Evolutionary conservation across 805 yeast genomes (phyloP).

Genomic region (Wickerhamia fluorescens): DNA sequence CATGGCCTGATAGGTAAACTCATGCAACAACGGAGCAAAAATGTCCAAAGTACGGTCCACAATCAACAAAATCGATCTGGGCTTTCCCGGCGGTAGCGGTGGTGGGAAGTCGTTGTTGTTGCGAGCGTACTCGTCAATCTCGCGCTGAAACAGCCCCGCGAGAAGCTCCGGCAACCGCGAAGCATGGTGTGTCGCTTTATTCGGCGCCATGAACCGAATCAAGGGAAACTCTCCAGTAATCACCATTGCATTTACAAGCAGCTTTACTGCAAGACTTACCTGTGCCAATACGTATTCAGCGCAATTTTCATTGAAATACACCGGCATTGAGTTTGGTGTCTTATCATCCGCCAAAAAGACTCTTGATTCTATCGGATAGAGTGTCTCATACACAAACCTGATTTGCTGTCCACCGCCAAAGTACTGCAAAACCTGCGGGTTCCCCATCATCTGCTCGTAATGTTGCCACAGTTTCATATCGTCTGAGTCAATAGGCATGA

Average conservation of each 20-base stretch:
- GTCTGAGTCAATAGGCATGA: constrained; percentile 42
- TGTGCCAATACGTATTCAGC: constrained; percentile 53
- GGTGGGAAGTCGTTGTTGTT: constrained; percentile 55
- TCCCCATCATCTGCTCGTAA: constrained; percentile 20
- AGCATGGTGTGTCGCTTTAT: constrained; percentile 45
- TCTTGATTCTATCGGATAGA: constrained; percentile 60
- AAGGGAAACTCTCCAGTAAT: constrained; percentile 85
- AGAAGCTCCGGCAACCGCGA: constrained; percentile 58
- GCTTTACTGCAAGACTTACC: constrained; percentile 50
- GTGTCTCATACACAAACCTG: constrained; percentile 29
- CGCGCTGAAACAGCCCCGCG: constrained; percentile 64
- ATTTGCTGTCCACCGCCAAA: constrained; percentile 25
- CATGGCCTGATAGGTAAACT: constrained; percentile 88
- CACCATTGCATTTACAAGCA: constrained; percentile 67
- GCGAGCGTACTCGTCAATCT: constrained; percentile 71
- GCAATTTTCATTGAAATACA: constrained; percentile 63
- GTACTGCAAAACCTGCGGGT: constrained; percentile 23
- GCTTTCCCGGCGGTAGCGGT: constrained; percentile 40
- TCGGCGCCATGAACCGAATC: constrained; percentile 61
- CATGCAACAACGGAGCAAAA: constrained; percentile 80
- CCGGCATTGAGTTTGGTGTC: constrained; percentile 54
- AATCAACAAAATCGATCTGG: constrained; percentile 67
- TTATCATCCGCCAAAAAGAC: constrained; percentile 60
- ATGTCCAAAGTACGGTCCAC: constrained; percentile 81
- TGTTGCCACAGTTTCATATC: constrained; percentile 12